These are phyloP conservation scores for Lepraria neglecta DNA, from an alignment of 495 filamentous ascomycete species.

Conservation along the genomic window DNA sequence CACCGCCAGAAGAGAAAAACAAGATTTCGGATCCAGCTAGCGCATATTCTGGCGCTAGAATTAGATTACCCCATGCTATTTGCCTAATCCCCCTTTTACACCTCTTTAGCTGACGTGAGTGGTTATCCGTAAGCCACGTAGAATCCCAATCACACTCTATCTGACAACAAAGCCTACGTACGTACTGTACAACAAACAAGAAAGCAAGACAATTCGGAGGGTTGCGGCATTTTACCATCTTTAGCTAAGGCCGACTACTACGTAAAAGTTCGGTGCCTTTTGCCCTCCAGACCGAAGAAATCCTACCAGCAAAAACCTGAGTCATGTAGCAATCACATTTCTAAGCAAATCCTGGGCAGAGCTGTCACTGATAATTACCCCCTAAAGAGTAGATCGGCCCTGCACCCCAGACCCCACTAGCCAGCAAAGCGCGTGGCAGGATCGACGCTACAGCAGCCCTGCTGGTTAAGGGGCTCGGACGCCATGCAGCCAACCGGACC, in stretches of 20 bases:
- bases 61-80: background rate
- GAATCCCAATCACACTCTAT: background rate
- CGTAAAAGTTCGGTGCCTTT: too few species aligned
- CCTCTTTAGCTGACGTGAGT: background rate
- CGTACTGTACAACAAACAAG: too few species aligned
- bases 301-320: too few species aligned
- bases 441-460: constrained; percentile 10
- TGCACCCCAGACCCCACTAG: constrained; percentile 6
- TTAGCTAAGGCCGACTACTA: too few species aligned
- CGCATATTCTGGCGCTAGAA: background rate
- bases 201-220: too few species aligned
- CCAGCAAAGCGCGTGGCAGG: constrained; percentile 5
- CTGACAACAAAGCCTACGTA: too few species aligned
- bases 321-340: background rate
- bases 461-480: background rate
- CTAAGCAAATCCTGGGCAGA: background rate
- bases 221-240: too few species aligned
- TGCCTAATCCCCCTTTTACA: background rate
- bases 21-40: constrained; percentile 1
- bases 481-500: too few species aligned
- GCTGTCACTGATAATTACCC: background rate
- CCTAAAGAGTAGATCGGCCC: background rate
- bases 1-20: constrained; percentile 8
- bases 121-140: constrained; percentile 8
- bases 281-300: too few species aligned